A percentile compares a stretch with the other conserved stretches of the same genome.
These are phyloP conservation scores for Coemansia sp. DNA, from an alignment of 192 early-diverging fungal species.

Conservation along the genomic window DNA sequence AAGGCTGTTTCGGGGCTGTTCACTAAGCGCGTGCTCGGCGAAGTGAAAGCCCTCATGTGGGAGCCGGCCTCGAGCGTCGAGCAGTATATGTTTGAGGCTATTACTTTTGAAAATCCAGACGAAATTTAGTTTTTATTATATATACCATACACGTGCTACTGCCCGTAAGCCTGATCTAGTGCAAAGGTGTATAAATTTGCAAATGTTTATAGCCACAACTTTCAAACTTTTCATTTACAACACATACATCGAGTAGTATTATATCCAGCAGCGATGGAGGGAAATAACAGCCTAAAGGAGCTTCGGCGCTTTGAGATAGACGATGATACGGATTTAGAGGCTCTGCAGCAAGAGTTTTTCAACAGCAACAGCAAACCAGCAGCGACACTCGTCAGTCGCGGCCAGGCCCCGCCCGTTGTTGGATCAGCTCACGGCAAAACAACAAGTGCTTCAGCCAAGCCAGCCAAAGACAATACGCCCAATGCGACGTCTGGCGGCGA, in stretches of 20 bases:
- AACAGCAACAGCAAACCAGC: constrained; percentile 33
- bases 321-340: constrained; percentile 38
- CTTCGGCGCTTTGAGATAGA: constrained; percentile 17
- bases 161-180: too few species aligned
- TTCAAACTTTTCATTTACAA: neutral
- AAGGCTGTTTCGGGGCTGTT: constrained; percentile 17
- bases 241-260: neutral
- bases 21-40: constrained; percentile 37
- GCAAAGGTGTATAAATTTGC: too few species aligned
- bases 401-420: constrained; percentile 14
- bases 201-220: too few species aligned
- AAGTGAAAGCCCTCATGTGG: constrained; percentile 51
- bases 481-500: neutral
- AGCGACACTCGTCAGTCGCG: constrained; percentile 30
- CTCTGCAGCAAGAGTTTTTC: constrained; percentile 45
- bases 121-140: constrained; percentile 16
- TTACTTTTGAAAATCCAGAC: constrained; percentile 35
- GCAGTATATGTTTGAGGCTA: constrained; percentile 50
- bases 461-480: neutral
- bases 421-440: neutral
- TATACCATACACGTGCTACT: neutral
- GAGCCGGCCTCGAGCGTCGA: constrained; percentile 40
- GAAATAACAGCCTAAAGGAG: neutral
- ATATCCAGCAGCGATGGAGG: neutral
- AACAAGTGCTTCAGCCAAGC: neutral